Evolutionary conservation across 225 moss, liverwort and hornwort species (phyloP).

Genomic region (Anthoceros angustus): DNA sequence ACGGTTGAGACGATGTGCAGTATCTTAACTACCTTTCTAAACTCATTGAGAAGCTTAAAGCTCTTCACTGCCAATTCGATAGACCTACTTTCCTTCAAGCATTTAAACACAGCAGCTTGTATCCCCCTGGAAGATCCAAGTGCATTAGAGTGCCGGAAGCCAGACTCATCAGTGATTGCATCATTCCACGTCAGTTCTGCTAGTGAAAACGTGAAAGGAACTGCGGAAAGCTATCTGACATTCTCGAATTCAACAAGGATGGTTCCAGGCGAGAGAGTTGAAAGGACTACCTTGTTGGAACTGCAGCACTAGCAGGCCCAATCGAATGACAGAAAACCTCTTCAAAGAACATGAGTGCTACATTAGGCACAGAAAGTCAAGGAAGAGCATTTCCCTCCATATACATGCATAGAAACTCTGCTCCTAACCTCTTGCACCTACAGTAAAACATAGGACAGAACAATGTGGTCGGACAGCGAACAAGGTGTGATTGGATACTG

Average conservation of each 20-base stretch:
- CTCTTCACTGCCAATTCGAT: neutral
- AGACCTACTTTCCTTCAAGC: neutral
- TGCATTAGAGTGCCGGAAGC: too few relatives aligned
- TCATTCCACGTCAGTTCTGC: neutral
- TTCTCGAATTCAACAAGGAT: neutral
- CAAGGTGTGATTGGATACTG: too few relatives aligned
- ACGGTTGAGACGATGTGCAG: too few relatives aligned
- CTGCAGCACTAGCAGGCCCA: neutral
- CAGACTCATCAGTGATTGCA: neutral
- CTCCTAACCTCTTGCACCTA: neutral
- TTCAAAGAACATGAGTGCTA: neutral
- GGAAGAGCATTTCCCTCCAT: neutral
- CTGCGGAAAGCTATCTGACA: neutral
- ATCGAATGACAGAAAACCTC: neutral
- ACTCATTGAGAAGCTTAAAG: neutral
- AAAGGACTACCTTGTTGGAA: slow-evolving; percentile 1
- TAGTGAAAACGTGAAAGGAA: neutral
- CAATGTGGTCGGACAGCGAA: too few relatives aligned
- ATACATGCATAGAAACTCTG: neutral
- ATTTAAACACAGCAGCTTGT: slow-evolving; percentile 2
- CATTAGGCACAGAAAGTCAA: neutral
- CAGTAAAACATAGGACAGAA: too few relatives aligned
- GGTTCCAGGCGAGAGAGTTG: neutral
- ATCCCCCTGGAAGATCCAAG: neutral
- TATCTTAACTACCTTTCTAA: neutral